Percentiles rank a stretch among this genome's conserved stretches.
phyloP scores from a whole-genome alignment of 2,329 filamentous ascomycete species.

The Colletotrichum phormii region DNA sequence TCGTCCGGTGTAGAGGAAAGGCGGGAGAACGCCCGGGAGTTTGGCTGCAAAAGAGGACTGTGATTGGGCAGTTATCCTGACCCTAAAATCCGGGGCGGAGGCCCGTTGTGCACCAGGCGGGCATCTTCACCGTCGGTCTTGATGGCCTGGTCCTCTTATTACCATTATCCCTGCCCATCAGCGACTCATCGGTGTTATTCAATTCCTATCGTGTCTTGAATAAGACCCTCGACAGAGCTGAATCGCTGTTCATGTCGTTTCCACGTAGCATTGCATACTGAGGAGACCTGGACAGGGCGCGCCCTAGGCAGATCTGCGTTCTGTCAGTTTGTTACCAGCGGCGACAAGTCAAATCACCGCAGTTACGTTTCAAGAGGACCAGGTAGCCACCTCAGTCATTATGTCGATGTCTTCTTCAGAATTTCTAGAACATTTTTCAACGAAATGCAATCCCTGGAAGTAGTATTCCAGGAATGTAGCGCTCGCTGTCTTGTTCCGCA shows the following conservation, averaged over 20 bases:
- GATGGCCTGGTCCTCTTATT: not conserved
- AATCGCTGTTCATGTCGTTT: not conserved
- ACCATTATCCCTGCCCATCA: not conserved
- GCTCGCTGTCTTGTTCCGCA: not conserved
- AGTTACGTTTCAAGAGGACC: not conserved
- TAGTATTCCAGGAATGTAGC: not conserved
- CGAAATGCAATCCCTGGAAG: not conserved
- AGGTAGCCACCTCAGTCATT: not conserved
- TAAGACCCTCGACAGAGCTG: not conserved
- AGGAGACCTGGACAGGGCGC: not conserved
- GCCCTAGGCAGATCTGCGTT: conserved; percentile 1
- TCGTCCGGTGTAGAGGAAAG: conserved; percentile 25
- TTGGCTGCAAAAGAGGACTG: not conserved
- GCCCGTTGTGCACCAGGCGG: not conserved
- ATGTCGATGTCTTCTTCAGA: not conserved
- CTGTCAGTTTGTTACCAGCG: not conserved
- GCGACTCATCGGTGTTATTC: too few relatives aligned
- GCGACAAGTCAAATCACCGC: not conserved
- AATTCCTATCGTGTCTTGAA: not conserved
- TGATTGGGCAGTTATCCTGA: not conserved
- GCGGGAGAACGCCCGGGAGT: conserved; percentile 26
- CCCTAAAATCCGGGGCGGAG: conserved; percentile 26
- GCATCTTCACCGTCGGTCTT: not conserved
- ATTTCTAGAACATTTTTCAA: not conserved
- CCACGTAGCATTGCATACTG: not conserved